Conservation (phyloP, 106 monocot genomes). For the Dioscorea dumetorum region DNA sequence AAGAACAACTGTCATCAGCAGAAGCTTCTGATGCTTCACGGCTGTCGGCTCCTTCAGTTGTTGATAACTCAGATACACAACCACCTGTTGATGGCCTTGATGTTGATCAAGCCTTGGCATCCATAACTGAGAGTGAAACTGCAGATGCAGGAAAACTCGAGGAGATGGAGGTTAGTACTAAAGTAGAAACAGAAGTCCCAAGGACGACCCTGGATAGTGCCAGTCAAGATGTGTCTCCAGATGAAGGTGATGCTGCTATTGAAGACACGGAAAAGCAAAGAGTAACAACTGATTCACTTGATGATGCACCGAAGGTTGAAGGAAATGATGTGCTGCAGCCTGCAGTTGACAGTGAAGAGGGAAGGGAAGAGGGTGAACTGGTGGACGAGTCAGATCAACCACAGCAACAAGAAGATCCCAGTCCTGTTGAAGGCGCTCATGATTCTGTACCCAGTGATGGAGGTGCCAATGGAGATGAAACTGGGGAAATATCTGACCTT, state of each 20-base stretch:
- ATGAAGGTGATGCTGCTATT: slow-evolving; percentile 23
- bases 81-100: slow-evolving; percentile 23
- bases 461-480: slow-evolving; percentile 24
- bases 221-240: slow-evolving; percentile 24
- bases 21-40: slow-evolving; percentile 9
- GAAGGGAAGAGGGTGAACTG: slow-evolving; percentile 59
- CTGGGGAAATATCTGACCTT: slow-evolving; percentile 13
- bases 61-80: slow-evolving; percentile 22
- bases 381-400: slow-evolving; percentile 46
- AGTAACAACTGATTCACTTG: slow-evolving; percentile 6
- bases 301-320: slow-evolving; percentile 27
- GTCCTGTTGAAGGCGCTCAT: slow-evolving; percentile 6
- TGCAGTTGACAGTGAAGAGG: slow-evolving; percentile 38
- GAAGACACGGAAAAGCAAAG: slow-evolving; percentile 29
- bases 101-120: slow-evolving; percentile 14
- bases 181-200: slow-evolving; percentile 30
- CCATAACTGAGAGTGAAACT: slow-evolving; percentile 18
- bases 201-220: neutral
- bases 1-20: slow-evolving; percentile 14
- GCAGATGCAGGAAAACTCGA: slow-evolving; percentile 11
- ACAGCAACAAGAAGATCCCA: slow-evolving; percentile 24
- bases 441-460: slow-evolving; percentile 18
- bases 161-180: slow-evolving; percentile 17
- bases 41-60: neutral
- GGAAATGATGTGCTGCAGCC: slow-evolving; percentile 22